Evolutionary conservation across 2,329 filamentous ascomycete species (phyloP).

Genomic region (Fusarium bulbicola): DNA sequence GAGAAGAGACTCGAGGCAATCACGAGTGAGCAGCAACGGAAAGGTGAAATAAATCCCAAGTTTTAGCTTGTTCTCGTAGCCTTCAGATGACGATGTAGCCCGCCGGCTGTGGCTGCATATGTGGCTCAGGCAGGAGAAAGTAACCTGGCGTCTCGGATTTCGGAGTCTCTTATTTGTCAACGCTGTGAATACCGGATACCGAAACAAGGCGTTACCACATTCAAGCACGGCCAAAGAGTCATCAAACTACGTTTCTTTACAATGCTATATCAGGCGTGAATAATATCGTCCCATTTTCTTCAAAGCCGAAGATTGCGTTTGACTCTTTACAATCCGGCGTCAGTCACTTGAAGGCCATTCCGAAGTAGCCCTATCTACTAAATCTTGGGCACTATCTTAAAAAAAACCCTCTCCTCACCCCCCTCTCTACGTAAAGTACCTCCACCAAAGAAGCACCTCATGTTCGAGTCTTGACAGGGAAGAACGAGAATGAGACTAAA

Average conservation of each 20-base stretch:
- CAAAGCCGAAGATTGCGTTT: not conserved
- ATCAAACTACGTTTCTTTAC: slow-evolving; percentile 7
- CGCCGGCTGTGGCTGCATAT: slow-evolving; percentile 9
- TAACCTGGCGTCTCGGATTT: slow-evolving; percentile 19
- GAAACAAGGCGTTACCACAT: slow-evolving; percentile 7
- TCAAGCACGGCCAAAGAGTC: slow-evolving; percentile 34
- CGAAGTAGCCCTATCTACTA: slow-evolving; percentile 7
- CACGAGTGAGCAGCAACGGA: not conserved
- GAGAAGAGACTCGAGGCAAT: not conserved
- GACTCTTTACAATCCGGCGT: not conserved
- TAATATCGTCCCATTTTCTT: not conserved
- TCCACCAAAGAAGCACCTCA: slow-evolving; percentile 19
- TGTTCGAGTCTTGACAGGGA: slow-evolving; percentile 29
- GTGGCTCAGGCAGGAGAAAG: slow-evolving; percentile 1
- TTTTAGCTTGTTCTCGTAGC: not conserved
- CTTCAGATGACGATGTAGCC: slow-evolving; percentile 16
- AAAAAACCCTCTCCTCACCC: slow-evolving; percentile 28
- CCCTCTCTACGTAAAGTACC: slow-evolving; percentile 28
- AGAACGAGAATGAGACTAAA: not conserved
- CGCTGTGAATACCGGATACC: not conserved
- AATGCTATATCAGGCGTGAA: slow-evolving; percentile 1
- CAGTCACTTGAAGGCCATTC: not conserved
- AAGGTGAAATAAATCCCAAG: not conserved
- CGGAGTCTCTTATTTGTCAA: slow-evolving; percentile 15
- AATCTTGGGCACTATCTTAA: slow-evolving; percentile 11